A percentile compares a stretch with the other conserved stretches of the same genome.
phyloP scores from a whole-genome alignment of 768 basidiomycete species.

The Leccinum pellstonianum region DNA sequence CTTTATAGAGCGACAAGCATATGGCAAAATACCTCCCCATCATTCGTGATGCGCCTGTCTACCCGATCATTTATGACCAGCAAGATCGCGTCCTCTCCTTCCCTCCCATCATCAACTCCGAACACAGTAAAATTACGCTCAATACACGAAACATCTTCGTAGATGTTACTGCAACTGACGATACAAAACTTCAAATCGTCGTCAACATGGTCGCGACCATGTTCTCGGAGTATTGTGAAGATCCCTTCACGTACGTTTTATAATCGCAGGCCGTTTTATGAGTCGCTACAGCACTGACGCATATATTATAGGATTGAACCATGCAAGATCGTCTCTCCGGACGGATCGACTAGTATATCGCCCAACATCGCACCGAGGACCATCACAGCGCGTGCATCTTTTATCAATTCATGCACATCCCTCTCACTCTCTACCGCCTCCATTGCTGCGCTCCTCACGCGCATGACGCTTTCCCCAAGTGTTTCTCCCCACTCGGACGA shows the following conservation, averaged over 20 bases:
- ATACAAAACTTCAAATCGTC: conserved; percentile 95
- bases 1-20: conserved; percentile 82
- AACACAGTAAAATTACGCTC: conserved; percentile 94
- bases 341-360: conserved; percentile 71
- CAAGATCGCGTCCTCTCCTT: conserved; percentile 88
- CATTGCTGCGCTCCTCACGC: conserved; percentile 69
- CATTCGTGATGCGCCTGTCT: conserved; percentile 92
- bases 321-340: conserved; percentile 76
- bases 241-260: conserved; percentile 80
- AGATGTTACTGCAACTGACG: conserved; percentile 94
- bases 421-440: conserved; percentile 65
- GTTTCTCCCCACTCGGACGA: conserved; percentile 54
- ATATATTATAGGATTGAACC: conserved; percentile 76
- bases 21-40: conserved; percentile 86
- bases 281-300: background rate
- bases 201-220: conserved; percentile 94
- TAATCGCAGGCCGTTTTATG: background rate
- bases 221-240: conserved; percentile 95
- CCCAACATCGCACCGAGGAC: conserved; percentile 77
- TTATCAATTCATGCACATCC: conserved; percentile 95
- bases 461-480: conserved; percentile 75
- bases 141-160: conserved; percentile 95
- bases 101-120: conserved; percentile 98
- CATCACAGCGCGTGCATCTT: conserved; percentile 77
- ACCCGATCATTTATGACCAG: conserved; percentile 95